Conservation (phyloP, 306 rosid genomes). For the Myrica gale region DNA sequence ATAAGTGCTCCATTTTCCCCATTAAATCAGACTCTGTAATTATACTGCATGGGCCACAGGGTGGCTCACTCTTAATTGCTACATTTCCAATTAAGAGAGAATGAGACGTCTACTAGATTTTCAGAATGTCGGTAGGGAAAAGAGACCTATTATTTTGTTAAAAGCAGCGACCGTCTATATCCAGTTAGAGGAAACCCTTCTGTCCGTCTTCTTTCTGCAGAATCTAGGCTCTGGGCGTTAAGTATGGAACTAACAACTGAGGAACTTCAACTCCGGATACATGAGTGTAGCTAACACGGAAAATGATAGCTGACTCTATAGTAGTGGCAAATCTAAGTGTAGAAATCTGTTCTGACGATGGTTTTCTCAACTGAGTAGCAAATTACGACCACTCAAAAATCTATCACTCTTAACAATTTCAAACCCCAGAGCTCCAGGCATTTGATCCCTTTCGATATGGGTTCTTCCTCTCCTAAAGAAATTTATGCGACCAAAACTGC, state of each 20-base stretch:
- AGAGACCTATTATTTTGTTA: neutral
- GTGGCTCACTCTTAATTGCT: neutral
- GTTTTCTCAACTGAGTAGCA: neutral
- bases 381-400: constrained; percentile 9
- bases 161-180: neutral
- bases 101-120: neutral
- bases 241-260: constrained; percentile 3
- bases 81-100: neutral
- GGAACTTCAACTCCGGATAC: constrained; percentile 1
- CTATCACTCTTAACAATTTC: too few species aligned
- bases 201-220: neutral
- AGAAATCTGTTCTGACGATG: neutral
- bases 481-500: neutral
- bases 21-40: neutral
- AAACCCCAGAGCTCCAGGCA: too few species aligned
- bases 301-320: constrained; percentile 18
- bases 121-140: neutral
- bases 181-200: constrained; percentile 2
- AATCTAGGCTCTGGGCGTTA: neutral
- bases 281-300: constrained; percentile 7
- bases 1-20: neutral
- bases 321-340: constrained; percentile 3
- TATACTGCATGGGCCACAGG: neutral
- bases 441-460: too few species aligned
- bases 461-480: too few species aligned